phyloP scores from a whole-genome alignment of 345 rosid species.

The Boechera stricta region DNA sequence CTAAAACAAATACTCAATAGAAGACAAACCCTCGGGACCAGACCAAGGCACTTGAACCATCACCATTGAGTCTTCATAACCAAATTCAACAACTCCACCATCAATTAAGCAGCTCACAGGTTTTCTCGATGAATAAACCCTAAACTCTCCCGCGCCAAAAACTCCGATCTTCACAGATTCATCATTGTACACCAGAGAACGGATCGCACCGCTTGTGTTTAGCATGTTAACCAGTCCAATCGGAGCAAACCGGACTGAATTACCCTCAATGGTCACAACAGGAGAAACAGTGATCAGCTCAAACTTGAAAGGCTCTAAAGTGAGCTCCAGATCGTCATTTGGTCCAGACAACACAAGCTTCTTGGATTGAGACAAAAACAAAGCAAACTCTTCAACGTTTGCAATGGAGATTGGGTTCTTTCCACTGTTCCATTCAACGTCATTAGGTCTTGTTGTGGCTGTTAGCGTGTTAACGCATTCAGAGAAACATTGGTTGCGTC shows the following conservation, averaged over 20 bases:
- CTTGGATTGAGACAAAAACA: conserved; percentile 77
- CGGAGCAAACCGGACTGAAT: conserved; percentile 69
- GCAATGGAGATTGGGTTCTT: conserved; percentile 68
- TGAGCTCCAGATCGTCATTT: conserved; percentile 55
- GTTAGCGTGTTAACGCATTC: conserved; percentile 60
- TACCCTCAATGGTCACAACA: conserved; percentile 50
- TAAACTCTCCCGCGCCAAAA: conserved; percentile 78
- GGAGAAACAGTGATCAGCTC: conserved; percentile 89
- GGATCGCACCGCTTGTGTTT: conserved; percentile 85
- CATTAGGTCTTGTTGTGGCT: conserved; percentile 59
- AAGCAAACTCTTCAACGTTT: conserved; percentile 60
- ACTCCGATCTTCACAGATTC: conserved; percentile 56
- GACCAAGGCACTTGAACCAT: conserved; percentile 72
- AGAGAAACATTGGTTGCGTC: conserved; percentile 79
- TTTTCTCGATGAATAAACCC: conserved; percentile 65
- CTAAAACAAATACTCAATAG: conserved; percentile 64
- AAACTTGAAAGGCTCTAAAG: conserved; percentile 77
- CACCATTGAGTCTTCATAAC: conserved; percentile 60
- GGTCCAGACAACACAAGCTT: conserved; percentile 65
- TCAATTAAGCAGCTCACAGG: conserved; percentile 70
- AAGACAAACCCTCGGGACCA: conserved; percentile 51
- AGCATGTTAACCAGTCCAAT: conserved; percentile 90
- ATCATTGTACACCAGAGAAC: conserved; percentile 50
- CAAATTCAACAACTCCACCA: conserved; percentile 63
- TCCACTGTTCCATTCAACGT: conserved; percentile 88